Percentiles rank a stretch among this genome's conserved stretches.
Conservation (phyloP, 768 basidiomycete genomes). For the Lactifluus pinguis region DNA sequence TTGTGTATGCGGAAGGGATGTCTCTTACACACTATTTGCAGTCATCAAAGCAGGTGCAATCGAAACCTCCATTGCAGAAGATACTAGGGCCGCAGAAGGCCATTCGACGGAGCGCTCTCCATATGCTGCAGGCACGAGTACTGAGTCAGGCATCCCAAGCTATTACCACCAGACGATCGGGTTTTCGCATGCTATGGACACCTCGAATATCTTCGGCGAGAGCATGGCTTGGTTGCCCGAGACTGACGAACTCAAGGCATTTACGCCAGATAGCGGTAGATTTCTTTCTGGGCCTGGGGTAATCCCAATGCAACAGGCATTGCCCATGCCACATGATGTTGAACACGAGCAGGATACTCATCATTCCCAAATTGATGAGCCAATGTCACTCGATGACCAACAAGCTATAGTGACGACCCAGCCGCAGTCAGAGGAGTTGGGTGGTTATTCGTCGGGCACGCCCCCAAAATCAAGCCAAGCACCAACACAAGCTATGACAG, state of each 20-base stretch:
- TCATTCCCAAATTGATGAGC: neutral
- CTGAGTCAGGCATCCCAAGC: neutral
- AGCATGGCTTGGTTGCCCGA: neutral
- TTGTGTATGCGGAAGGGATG: constrained; percentile 6
- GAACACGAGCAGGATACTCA: neutral
- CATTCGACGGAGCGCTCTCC: neutral
- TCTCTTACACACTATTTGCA: neutral
- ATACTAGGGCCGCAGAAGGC: neutral
- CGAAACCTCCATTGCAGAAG: neutral
- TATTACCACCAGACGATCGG: constrained; percentile 1
- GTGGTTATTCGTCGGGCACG: neutral
- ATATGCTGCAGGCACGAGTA: neutral
- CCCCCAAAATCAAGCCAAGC: neutral
- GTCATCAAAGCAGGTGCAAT: neutral
- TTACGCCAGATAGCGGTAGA: neutral
- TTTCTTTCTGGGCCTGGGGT: constrained; percentile 13
- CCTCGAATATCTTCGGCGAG: neutral
- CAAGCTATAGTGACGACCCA: neutral
- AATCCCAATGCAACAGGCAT: neutral
- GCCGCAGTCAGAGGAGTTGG: neutral
- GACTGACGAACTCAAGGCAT: neutral
- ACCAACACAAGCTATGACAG: neutral
- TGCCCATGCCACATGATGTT: neutral
- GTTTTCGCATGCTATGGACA: neutral
- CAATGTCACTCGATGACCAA: neutral